Conservation (phyloP, 345 rosid genomes). For the Barbarea vulgaris region DNA sequence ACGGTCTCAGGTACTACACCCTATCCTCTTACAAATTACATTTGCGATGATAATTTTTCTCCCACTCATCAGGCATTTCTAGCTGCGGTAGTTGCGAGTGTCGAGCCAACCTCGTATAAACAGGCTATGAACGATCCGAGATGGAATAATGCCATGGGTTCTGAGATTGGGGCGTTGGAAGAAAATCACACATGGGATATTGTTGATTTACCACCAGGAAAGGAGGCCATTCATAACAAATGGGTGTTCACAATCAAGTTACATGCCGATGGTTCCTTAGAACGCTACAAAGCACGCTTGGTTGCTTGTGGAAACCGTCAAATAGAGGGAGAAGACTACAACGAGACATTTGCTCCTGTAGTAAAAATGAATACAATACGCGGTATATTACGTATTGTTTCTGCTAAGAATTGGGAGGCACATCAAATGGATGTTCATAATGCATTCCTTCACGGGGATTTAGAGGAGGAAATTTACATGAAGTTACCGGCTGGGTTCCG, state of each 20-base stretch:
- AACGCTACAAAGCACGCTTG: not conserved
- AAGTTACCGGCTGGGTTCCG: too few species aligned
- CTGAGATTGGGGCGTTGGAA: not conserved
- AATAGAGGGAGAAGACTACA: not conserved
- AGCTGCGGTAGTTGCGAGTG: not conserved
- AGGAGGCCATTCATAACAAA: not conserved
- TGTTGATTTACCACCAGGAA: not conserved
- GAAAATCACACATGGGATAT: not conserved
- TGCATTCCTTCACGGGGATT: too few species aligned
- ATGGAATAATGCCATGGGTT: not conserved
- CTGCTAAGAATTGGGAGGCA: too few species aligned
- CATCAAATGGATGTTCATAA: too few species aligned
- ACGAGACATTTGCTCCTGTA: too few species aligned
- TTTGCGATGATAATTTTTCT: not conserved
- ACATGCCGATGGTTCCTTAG: not conserved
- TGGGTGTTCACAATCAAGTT: not conserved
- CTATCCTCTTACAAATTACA: not conserved
- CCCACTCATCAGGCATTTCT: too few species aligned
- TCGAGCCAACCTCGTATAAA: not conserved
- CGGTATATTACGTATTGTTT: too few species aligned
- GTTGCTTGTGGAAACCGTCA: not conserved
- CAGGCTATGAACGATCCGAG: not conserved
- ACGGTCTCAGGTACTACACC: not conserved
- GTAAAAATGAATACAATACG: too few species aligned
- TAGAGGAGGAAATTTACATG: too few species aligned